Conservation (phyloP, 2,329 filamentous ascomycete species). For the Alternaria triticimaculans region DNA sequence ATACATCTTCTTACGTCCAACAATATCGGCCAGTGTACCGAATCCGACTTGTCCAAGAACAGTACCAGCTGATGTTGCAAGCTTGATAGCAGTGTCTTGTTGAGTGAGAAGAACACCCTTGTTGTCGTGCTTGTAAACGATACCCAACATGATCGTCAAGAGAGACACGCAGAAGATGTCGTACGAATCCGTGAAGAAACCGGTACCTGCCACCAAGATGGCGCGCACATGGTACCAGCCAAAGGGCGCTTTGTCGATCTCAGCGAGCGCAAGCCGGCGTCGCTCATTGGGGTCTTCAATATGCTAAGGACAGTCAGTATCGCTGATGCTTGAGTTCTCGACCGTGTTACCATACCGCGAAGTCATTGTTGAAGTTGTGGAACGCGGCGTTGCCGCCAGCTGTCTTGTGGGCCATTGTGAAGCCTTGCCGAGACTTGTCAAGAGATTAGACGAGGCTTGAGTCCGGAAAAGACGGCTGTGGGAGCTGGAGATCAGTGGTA, state of each 20-base stretch:
- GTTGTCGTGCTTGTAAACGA: constrained; percentile 71
- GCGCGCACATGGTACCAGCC: constrained; percentile 84
- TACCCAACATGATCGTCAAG: constrained; percentile 71
- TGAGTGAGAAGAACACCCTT: constrained; percentile 62
- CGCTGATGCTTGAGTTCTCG: neutral
- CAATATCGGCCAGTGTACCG: constrained; percentile 66
- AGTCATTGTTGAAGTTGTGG: constrained; percentile 37
- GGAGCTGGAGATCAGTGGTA: constrained; percentile 1
- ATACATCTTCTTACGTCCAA: constrained; percentile 86
- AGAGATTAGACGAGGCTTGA: constrained; percentile 18
- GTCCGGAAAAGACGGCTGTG: constrained; percentile 1
- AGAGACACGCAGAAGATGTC: constrained; percentile 61
- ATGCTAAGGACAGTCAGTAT: constrained; percentile 36
- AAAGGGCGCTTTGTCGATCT: constrained; percentile 82
- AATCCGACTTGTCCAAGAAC: constrained; percentile 84
- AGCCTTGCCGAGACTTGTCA: constrained; percentile 15
- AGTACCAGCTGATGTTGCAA: constrained; percentile 82
- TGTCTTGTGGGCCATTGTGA: constrained; percentile 25
- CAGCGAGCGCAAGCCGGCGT: constrained; percentile 76
- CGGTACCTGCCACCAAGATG: constrained; percentile 78
- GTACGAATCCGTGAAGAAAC: constrained; percentile 87
- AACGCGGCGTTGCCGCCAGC: constrained; percentile 33
- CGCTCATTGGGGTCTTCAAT: constrained; percentile 77
- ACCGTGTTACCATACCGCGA: constrained; percentile 34
- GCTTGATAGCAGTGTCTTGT: constrained; percentile 86